Evolutionary conservation across 352 stramenopile genomes (phyloP).

Genomic region (Lagenidium sp.): DNA sequence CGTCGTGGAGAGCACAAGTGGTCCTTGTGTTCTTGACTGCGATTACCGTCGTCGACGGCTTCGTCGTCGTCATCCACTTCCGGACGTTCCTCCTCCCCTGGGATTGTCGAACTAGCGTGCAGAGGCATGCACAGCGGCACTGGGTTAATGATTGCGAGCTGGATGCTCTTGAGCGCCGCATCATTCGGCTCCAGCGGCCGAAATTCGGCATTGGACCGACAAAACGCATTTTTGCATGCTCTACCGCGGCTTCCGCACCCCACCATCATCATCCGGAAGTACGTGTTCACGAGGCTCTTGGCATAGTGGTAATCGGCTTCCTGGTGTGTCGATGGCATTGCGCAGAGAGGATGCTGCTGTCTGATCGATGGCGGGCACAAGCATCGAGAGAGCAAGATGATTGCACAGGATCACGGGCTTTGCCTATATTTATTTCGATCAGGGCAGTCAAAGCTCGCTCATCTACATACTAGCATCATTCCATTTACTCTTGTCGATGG

Average conservation of each 20-base stretch:
- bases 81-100: neutral
- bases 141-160: conserved; percentile 28
- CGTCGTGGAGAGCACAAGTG: conserved; percentile 26
- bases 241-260: conserved; percentile 24
- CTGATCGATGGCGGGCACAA: no score
- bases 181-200: conserved; percentile 20
- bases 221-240: conserved; percentile 30
- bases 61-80: conserved; percentile 11
- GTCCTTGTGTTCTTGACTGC: conserved; percentile 9
- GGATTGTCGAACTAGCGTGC: no score
- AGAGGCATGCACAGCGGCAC: conserved; percentile 30
- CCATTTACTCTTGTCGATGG: conserved; percentile 19
- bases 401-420: no score
- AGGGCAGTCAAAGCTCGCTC: no score
- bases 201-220: conserved; percentile 19
- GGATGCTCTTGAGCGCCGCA: conserved; percentile 38
- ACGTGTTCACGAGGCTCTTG: conserved; percentile 37
- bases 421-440: no score
- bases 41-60: neutral
- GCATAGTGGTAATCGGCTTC: conserved; percentile 28
- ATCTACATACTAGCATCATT: no score
- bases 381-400: no score
- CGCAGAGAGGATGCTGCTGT: no score
- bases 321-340: no score
- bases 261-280: conserved; percentile 54